Conservation (phyloP, 352 stramenopile genomes). For the Phytophthora idaei region DNA sequence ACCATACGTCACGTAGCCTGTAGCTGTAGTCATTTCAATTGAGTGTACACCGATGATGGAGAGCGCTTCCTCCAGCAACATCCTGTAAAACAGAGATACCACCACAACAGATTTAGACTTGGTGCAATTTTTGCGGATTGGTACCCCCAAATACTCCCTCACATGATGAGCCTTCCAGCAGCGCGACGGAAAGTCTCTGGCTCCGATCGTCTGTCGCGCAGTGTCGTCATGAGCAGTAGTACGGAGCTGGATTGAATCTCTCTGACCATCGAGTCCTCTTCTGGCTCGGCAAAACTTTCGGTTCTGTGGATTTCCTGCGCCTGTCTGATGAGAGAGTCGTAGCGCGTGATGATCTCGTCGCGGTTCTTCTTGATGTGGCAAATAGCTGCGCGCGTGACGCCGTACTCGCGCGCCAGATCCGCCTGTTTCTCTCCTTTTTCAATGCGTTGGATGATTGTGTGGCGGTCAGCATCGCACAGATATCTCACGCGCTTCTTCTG, state of each 20-base stretch:
- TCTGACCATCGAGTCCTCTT: slow-evolving; percentile 35
- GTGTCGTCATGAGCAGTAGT: slow-evolving; percentile 51
- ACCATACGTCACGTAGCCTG: slow-evolving; percentile 31
- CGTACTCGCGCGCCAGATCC: slow-evolving; percentile 60
- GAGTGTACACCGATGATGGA: slow-evolving; percentile 25
- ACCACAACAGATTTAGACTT: not conserved
- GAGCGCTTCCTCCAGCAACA: slow-evolving; percentile 63
- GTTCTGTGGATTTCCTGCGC: slow-evolving; percentile 50
- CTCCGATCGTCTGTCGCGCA: slow-evolving; percentile 38
- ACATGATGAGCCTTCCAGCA: slow-evolving; percentile 54
- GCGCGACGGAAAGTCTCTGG: slow-evolving; percentile 39
- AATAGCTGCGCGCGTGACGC: slow-evolving; percentile 69
- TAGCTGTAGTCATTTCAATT: slow-evolving; percentile 36
- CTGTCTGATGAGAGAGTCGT: slow-evolving; percentile 55
- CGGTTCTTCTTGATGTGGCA: slow-evolving; percentile 85
- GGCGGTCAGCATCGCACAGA: slow-evolving; percentile 56
- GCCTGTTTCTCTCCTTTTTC: slow-evolving; percentile 69
- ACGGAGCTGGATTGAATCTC: slow-evolving; percentile 50
- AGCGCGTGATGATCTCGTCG: slow-evolving; percentile 61
- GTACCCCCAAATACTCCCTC: not conserved
- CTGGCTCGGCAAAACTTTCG: slow-evolving; percentile 35
- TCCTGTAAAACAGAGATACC: slow-evolving; percentile 16
- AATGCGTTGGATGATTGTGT: slow-evolving; percentile 68
- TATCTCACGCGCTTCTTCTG: slow-evolving; percentile 59
- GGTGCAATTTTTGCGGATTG: too few species aligned